Evolutionary conservation across 371 early-diverging fungal species (phyloP), one percentile per base, ranked within the genome.

Genomic region (Haplosporangium sp.): DNA sequence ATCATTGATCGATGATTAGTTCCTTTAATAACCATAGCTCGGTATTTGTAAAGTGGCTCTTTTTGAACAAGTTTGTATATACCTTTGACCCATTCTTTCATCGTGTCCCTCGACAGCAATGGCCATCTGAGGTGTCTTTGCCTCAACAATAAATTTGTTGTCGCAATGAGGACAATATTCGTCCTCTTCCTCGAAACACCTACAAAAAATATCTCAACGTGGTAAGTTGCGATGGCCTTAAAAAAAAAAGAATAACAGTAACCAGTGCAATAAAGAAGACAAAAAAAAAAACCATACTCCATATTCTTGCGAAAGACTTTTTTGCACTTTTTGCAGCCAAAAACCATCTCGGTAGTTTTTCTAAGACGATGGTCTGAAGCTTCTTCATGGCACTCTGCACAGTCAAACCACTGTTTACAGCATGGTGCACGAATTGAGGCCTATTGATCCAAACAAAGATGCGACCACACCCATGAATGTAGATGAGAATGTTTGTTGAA

Each of bases 111-210:
- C 98, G 60, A 97, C 92, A 19, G 93, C 94, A 58, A 97, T 63
- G 8, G 85, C 92, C 70, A 96, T 90, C 60, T 90, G 88, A 7
- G 97, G 96, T 3, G 89, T 94, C 69, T 96, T 89, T 15, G 98
- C 99, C n/a, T 96, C 96, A 27, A 98, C 69, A 39, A 98, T 93
- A 76, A 92, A 98, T 74, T 97, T 94, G 85, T 98, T 98, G 82
- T 98, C 99, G 85, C 99, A 98, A 76, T 96, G 94, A 35, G 99
- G 99, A 74, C 99, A 98, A 84, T 91, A 98, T 83, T 98, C 99
- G 84, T 98, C 99, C 55, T 92, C 89, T 61, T 97, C 97, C 59
- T 97, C 97, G 77, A 92, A 96, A 65, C 95, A 92, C 37, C 93
- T 94, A 72, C 7, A 6, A 69, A 35, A 56, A 13, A 38, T 35